These are phyloP conservation scores for Boletus rubescentipes DNA, from an alignment of 768 basidiomycete species.

Conservation along the genomic window DNA sequence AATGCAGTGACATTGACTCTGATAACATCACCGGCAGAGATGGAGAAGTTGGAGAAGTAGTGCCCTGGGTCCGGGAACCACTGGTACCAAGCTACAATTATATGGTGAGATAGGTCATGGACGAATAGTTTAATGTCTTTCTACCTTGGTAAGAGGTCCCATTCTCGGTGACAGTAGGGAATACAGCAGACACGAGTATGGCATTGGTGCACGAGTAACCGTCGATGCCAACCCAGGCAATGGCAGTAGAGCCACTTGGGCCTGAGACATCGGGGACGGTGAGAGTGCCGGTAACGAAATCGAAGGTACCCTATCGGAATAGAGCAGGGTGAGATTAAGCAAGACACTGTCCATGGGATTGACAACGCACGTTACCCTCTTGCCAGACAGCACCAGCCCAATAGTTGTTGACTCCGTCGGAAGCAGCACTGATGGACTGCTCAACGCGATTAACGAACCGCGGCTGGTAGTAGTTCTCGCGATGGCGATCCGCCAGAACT, in stretches of 20 bases:
- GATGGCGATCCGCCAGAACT: not conserved
- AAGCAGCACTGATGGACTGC: too few species aligned
- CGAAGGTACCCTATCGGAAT: not conserved
- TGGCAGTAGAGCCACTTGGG: not conserved
- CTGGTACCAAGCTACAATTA: slow-evolving; percentile 11
- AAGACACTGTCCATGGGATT: not conserved
- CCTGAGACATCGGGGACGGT: not conserved
- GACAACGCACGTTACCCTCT: not conserved
- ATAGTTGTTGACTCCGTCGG: too few species aligned
- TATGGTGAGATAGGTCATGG: not conserved
- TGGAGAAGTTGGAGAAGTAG: not conserved
- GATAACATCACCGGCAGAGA: slow-evolving; percentile 12
- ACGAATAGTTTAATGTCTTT: too few species aligned
- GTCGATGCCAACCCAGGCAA: slow-evolving; percentile 11
- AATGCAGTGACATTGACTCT: not conserved
- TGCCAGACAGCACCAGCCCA: too few species aligned
- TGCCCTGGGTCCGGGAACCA: not conserved
- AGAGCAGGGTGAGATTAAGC: not conserved
- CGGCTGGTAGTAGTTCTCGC: too few species aligned
- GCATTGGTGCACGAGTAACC: not conserved
- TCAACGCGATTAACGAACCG: too few species aligned
- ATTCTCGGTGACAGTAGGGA: not conserved
- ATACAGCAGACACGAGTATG: slow-evolving; percentile 1
- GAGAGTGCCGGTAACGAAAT: not conserved
- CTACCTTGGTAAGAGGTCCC: slow-evolving; percentile 2